phyloP scores from a whole-genome alignment of 306 rosid genomes.

The Citrullus colocynthis region DNA sequence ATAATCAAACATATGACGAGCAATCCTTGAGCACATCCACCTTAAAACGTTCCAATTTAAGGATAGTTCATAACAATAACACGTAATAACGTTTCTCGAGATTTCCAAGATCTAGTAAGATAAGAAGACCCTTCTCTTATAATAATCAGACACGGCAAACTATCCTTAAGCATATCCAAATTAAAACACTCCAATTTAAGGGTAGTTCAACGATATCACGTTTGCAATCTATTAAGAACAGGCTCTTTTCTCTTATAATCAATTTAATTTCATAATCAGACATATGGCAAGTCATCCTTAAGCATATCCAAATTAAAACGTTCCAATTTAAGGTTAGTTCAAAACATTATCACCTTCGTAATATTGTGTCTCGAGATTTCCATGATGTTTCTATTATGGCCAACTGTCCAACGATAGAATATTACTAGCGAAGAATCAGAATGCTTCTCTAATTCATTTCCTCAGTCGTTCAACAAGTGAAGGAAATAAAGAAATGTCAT shows the following conservation, averaged over 20 bases:
- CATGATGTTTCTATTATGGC: not conserved
- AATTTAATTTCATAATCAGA: not conserved
- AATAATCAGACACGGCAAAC: too few species aligned
- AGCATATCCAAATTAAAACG: not conserved
- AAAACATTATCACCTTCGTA: not conserved
- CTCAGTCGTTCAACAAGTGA: slow-evolving; percentile 9
- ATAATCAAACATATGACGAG: too few species aligned
- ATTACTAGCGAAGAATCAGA: not conserved
- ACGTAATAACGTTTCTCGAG: too few species aligned
- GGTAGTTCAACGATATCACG: too few species aligned
- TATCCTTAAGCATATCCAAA: not conserved
- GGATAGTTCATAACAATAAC: too few species aligned
- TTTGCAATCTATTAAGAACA: too few species aligned
- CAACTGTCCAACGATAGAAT: not conserved
- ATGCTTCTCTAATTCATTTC: slow-evolving; percentile 20
- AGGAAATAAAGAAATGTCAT: slow-evolving; percentile 16
- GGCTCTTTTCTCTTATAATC: too few species aligned
- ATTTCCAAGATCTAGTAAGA: too few species aligned
- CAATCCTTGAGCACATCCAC: too few species aligned
- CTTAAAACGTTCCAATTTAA: too few species aligned
- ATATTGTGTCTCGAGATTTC: not conserved
- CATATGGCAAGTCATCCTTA: not conserved
- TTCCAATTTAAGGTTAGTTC: not conserved
- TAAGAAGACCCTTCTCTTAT: too few species aligned
- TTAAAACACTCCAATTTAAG: not conserved